Evolutionary conservation across 306 rosid genomes (phyloP).

Genomic region (Cucumis melo): DNA sequence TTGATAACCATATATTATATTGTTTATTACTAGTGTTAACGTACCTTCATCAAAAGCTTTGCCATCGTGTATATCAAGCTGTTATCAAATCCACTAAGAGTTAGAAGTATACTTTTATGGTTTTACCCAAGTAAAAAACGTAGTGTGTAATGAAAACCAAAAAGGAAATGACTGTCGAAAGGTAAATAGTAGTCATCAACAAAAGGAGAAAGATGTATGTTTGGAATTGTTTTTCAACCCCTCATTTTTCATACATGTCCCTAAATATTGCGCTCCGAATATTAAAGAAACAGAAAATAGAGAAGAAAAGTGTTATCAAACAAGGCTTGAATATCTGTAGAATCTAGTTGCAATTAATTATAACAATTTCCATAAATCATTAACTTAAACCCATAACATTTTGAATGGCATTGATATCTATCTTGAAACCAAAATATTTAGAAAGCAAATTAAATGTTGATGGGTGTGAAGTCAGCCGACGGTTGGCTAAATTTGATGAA

Average conservation of each 20-base stretch:
- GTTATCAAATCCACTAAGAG: slow-evolving; percentile 10
- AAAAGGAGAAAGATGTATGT: neutral
- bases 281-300: neutral
- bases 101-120: slow-evolving; percentile 6
- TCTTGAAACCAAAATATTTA: neutral
- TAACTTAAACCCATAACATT: neutral
- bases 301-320: neutral
- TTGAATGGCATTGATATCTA: neutral
- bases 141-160: neutral
- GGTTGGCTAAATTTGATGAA: neutral
- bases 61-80: slow-evolving; percentile 84
- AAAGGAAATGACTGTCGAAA: neutral
- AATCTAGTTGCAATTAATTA: neutral
- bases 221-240: neutral
- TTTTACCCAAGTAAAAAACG: neutral
- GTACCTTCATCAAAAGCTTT: slow-evolving; percentile 71
- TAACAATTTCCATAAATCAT: neutral
- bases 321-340: neutral
- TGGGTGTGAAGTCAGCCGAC: too few relatives aligned
- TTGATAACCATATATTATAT: neutral
- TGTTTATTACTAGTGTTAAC: neutral
- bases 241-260: neutral
- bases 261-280: neutral
- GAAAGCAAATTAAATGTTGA: neutral
- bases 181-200: neutral